Conservation (phyloP, 805 yeast species). For the Hanseniaspora taiwanica region DNA sequence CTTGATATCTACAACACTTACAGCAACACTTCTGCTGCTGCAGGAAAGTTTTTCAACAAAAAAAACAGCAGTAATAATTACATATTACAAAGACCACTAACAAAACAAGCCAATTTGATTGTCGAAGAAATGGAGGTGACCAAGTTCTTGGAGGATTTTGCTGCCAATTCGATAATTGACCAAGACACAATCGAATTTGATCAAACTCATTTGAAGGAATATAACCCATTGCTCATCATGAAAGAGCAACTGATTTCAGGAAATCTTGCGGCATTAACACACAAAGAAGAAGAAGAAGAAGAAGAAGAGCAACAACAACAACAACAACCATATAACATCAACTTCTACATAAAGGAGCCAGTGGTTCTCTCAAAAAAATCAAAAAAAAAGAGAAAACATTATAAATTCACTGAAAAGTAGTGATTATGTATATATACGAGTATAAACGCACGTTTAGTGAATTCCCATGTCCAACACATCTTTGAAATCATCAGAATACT, state of each 20-base stretch:
- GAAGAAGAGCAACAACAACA: not conserved
- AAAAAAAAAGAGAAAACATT: not conserved
- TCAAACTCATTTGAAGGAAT: not conserved
- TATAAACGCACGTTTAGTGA: too few relatives aligned
- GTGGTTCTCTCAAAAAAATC: too few relatives aligned
- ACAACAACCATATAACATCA: too few relatives aligned
- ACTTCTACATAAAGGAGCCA: not conserved
- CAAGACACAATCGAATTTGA: not conserved
- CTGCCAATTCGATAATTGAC: slow-evolving; percentile 1
- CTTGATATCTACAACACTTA: not conserved
- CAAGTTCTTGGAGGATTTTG: slow-evolving; percentile 6
- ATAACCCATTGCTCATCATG: not conserved
- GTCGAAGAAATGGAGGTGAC: slow-evolving; percentile 19
- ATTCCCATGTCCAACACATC: not conserved
- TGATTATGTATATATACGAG: too few relatives aligned
- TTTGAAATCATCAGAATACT: not conserved
- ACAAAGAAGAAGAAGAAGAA: not conserved
- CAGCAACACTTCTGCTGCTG: not conserved
- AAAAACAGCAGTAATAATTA: not conserved
- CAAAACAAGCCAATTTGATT: slow-evolving; percentile 9
- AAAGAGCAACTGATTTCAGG: not conserved
- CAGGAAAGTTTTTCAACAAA: too few relatives aligned
- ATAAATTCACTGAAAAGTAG: too few relatives aligned
- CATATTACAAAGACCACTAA: not conserved
- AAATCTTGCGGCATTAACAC: not conserved